Evolutionary conservation across 139 green algal genomes (phyloP), one percentile per base, ranked within the genome.

Genomic region (Chlorella sorokiniana): DNA sequence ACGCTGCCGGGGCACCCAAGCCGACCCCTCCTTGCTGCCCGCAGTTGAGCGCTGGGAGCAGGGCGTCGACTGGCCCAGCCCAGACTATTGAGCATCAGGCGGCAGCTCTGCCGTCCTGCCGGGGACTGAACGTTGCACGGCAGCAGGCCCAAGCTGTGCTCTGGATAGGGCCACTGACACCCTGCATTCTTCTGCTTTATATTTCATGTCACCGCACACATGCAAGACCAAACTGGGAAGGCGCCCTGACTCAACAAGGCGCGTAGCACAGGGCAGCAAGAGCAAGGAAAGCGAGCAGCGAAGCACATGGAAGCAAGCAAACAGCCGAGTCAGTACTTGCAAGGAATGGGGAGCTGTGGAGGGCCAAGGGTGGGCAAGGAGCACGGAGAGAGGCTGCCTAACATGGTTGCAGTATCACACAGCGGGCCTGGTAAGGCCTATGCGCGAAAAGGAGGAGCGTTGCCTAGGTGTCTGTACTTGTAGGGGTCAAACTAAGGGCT

Each of bases 21-120:
- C 31, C 3, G 33, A 2, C 35, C 64, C n/a, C 37, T 68, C 33
- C 31, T 11, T 10, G 6, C 1, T 42, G 64, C 64, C 64, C 61
- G 42, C 69, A 76, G 69, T 52, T 16, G 73, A 69, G 51, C 37
- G n/a, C 1, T 79, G 73, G 73, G 73, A 69, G 54, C 35, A 22
- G 14, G 73, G 73, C 73, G 27, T 42, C 6, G 38, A 79, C 22
- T 65, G 35, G 73, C 20, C 41, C 4, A 35, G 54, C 73, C 16
- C 48, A 59, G 48, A 59, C 16, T 16, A 59, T 11, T 16, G 48
- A 59, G 48, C 48, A 59, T 59, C 48, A 59, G 48, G 48, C 14
- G 48, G n/a, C n/a, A n/a, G n/a, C n/a, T n/a, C n/a, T n/a, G n/a
- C n/a, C n/a, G n/a, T n/a, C n/a, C n/a, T n/a, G n/a, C n/a, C n/a